Base-by-base conservation (phyloP, 2,329 filamentous ascomycete genomes). In the Neopestalotiopsis sp. region DNA sequence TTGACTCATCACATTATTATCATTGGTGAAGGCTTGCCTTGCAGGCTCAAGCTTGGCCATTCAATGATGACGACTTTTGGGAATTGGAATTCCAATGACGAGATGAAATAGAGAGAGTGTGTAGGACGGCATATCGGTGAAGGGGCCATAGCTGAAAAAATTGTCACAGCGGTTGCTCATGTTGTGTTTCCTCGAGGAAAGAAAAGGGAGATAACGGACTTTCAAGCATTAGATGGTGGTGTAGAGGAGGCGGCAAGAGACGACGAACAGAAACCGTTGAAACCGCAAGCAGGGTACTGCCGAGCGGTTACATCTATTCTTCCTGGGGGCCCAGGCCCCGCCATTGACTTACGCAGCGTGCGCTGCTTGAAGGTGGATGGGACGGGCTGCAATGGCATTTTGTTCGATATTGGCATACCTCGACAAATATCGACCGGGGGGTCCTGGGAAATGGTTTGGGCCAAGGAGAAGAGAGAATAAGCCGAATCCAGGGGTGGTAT, bases 211-310 rank as follows among this genome's bases (percentile, higher is more conserved):
- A 62, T 59, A 59, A 59, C 57, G 24, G 20, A 10, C 30, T 59
- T 30, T 17, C 7, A 34, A 12, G 32, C 30, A 20, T 10, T 17
- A 14, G 13, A 40, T 40, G 34, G 59, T 20, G 32, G n/a, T 30
- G 34, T 38, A 14, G 45, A 20, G n/a, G 17, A 28, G 45, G 45
- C 45, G 45, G 45, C 45, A 53, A 14, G 45, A 53, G 10, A 53
- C 24, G n/a, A 53, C 59, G 28, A 62, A 12, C 30, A 17, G n/a
- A 42, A 40, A 62, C 59, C 59, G 59, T 62, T 62, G 32, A 30
- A 38, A n/a, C 28, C 59, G 32, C 40, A 40, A 34, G 59, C 28
- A 34, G 57, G 57, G 12, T n/a, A 30, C 34, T 62, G 59, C 30
- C 59, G 59, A 42, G 32, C 32, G 59, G 4, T 14, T 34, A 24